These are phyloP conservation scores for Eimeria sp. DNA, from an alignment of 169 alveolate genomes.

Conservation along the genomic window DNA sequence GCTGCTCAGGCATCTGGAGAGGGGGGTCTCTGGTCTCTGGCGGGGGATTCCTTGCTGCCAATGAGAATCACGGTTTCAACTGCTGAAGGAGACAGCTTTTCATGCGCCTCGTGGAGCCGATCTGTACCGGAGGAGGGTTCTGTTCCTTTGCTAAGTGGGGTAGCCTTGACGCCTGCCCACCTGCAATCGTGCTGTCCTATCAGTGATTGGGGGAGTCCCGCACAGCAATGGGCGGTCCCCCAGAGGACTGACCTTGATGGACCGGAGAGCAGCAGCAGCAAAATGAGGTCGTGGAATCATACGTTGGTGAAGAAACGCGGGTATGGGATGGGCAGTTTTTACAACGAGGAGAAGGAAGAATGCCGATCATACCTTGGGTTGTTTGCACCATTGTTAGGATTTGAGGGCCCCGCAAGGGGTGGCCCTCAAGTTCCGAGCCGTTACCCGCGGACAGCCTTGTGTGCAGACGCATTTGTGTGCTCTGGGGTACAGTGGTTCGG, in stretches of 20 bases:
- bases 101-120: background rate
- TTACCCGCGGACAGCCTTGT: slow-evolving; percentile 66
- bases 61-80: background rate
- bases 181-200: background rate
- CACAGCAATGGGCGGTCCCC: slow-evolving; percentile 72
- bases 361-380: slow-evolving; percentile 7
- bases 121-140: background rate
- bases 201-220: slow-evolving; percentile 72
- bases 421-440: background rate
- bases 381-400: slow-evolving; percentile 37
- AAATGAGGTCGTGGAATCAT: background rate
- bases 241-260: slow-evolving; percentile 33
- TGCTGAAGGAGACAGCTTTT: background rate
- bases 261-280: slow-evolving; percentile 44
- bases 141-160: background rate
- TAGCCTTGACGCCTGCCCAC: slow-evolving; percentile 1
- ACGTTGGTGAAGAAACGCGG: slow-evolving; percentile 23
- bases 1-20: background rate
- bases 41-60: background rate
- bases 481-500: slow-evolving; percentile 46
- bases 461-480: slow-evolving; percentile 51
- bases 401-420: slow-evolving; percentile 4
- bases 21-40: background rate
- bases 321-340: background rate
- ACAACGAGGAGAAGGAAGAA: slow-evolving; percentile 51